Base-by-base conservation (phyloP, 2,329 filamentous ascomycete species). In the Hymenoscyphus fraxineus region DNA sequence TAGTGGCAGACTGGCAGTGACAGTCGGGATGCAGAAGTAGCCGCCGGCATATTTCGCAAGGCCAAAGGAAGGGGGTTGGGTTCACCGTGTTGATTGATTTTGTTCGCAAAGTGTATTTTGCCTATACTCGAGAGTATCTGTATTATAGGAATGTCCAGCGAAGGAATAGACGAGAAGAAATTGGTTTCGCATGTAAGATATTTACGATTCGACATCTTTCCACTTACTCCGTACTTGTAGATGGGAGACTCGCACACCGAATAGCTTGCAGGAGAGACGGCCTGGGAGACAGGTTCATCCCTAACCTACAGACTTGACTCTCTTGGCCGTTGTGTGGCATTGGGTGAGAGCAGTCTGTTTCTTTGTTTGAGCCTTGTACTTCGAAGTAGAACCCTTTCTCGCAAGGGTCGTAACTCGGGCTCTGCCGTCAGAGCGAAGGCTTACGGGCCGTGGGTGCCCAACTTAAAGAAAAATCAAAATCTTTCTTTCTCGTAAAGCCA, bases 401-500 rank as follows among this genome's bases (percentile, higher is more conserved):
- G 44, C 44, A 47, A 19, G 44, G 44, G 44, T 51, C 19, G 44
- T 12, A 51, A 51, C 44, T 19, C 19, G 44, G 44, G 44, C 47
- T 54, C n/a, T 54, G 47, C 19, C 47, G 19, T 27, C 47, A 54
- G 47, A 54, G 47, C 47, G 47, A 54, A 54, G 47, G 47, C 47
- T 35, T 35, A 35, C 9, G 47, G 47, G 19, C 47, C 47, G 47
- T 54, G 19, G 47, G 47, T 51, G 44, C 47, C 47, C 47, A 54
- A 54, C 47, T 54, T 13, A 54, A 22, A 13, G 19, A 54, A 54
- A 54, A 27, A 27, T 54, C 44, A 19, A 19, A 51, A 51, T 51
- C 15, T n/a, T 22, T 51, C 47, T 54, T 3, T 22, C 47, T 27
- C 47, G 47, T 22, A 54, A 54, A 54, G 19, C 19, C 19, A 54